Evolutionary conservation across 2,329 filamentous ascomycete genomes (phyloP).

Genomic region (Paracorniculantispora psalliotae): DNA sequence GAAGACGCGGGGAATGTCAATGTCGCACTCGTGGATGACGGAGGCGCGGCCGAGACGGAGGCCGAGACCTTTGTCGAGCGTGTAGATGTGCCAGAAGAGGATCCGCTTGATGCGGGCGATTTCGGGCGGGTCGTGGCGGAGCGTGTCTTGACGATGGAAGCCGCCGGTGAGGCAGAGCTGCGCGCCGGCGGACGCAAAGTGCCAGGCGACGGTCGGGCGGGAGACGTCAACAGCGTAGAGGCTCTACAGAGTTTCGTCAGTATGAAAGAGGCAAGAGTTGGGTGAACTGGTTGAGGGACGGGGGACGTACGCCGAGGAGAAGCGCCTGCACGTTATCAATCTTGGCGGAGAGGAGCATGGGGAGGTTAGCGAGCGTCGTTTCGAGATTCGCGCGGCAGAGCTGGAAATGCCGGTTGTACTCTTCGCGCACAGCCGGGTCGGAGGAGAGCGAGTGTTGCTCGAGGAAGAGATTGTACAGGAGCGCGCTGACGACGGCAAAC

Average conservation of each 20-base stretch:
- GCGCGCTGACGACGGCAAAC: conserved; percentile 46
- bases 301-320: conserved; percentile 46
- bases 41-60: conserved; percentile 55
- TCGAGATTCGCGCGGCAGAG: conserved; percentile 46
- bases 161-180: conserved; percentile 59
- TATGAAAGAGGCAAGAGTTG: neutral
- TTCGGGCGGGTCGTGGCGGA: conserved; percentile 29
- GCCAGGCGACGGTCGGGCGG: conserved; percentile 59
- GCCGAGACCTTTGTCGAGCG: conserved; percentile 53
- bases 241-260: conserved; percentile 34
- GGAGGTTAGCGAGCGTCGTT: conserved; percentile 46
- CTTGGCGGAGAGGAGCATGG: conserved; percentile 51
- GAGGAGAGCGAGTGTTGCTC: conserved; percentile 37
- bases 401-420: conserved; percentile 34
- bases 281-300: neutral
- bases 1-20: conserved; percentile 42
- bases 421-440: conserved; percentile 27
- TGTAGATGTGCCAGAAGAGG: conserved; percentile 50
- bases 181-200: conserved; percentile 54
- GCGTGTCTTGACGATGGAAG: conserved; percentile 46
- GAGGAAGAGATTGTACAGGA: conserved; percentile 46
- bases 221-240: conserved; percentile 59
- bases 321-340: conserved; percentile 54
- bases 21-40: conserved; percentile 55
- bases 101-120: conserved; percentile 33